Evolutionary conservation across 331 rosid species (phyloP).

Genomic region (Quercus lobata): DNA sequence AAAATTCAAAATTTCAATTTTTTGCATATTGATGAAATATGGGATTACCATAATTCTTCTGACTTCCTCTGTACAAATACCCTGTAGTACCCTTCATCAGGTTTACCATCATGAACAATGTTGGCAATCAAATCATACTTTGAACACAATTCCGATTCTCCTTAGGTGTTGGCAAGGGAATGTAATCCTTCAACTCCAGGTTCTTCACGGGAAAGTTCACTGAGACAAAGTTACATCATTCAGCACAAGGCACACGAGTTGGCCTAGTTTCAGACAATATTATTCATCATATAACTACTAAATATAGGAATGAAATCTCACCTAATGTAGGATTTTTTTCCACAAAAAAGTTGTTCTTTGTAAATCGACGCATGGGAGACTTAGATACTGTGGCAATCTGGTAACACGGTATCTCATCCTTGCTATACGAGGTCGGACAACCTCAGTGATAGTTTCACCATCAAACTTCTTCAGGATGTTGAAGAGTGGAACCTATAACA

Average conservation of each 20-base stretch:
- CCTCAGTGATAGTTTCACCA: conserved; percentile 89
- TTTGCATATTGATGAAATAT: conserved; percentile 1
- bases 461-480: conserved; percentile 95
- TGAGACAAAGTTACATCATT: conserved; percentile 23
- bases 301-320: conserved; percentile 25
- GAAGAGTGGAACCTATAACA: conserved; percentile 83
- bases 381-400: conserved; percentile 73
- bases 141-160: conserved; percentile 68
- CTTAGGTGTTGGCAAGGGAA: conserved; percentile 78
- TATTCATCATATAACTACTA: not conserved
- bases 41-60: conserved; percentile 76
- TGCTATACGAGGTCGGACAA: conserved; percentile 87
- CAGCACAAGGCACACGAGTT: conserved; percentile 14
- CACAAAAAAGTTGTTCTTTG: conserved; percentile 93
- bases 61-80: conserved; percentile 93
- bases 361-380: conserved; percentile 91
- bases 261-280: not conserved
- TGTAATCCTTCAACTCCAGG: conserved; percentile 93
- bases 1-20: not conserved
- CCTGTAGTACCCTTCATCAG: conserved; percentile 84
- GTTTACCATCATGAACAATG: conserved; percentile 97
- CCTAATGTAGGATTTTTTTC: conserved; percentile 99
- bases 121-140: conserved; percentile 91
- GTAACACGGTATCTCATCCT: conserved; percentile 92
- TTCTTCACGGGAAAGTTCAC: conserved; percentile 98